Evolutionary conservation across 2,329 filamentous ascomycete species (phyloP).

Genomic region (Colletotrichum noveboracense): DNA sequence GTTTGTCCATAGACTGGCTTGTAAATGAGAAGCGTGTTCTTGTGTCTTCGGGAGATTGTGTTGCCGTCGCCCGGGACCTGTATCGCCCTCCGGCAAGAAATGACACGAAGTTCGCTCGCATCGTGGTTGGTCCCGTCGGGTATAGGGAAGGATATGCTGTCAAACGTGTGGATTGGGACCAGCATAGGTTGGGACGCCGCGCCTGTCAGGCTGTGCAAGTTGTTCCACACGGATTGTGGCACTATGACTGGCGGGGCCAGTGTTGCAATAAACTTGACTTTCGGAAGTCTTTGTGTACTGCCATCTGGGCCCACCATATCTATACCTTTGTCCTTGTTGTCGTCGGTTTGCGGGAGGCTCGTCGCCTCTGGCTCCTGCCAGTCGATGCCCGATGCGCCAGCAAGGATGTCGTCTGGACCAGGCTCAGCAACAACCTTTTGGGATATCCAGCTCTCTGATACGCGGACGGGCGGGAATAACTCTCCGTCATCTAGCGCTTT

Average conservation of each 20-base stretch:
- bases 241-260: slow-evolving; percentile 78
- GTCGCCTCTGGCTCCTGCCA: slow-evolving; percentile 77
- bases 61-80: slow-evolving; percentile 41
- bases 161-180: slow-evolving; percentile 53
- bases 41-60: slow-evolving; percentile 44
- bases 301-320: slow-evolving; percentile 54
- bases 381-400: slow-evolving; percentile 53
- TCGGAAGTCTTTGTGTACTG: slow-evolving; percentile 62
- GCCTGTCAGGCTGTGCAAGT: slow-evolving; percentile 65
- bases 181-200: slow-evolving; percentile 45
- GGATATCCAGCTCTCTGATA: slow-evolving; percentile 78
- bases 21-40: slow-evolving; percentile 71
- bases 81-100: slow-evolving; percentile 54
- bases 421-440: slow-evolving; percentile 61
- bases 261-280: slow-evolving; percentile 76
- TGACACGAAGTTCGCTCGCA: slow-evolving; percentile 61
- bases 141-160: slow-evolving; percentile 63
- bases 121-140: slow-evolving; percentile 54
- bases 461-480: slow-evolving; percentile 65
- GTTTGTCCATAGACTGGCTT: slow-evolving; percentile 75
- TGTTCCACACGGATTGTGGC: slow-evolving; percentile 66
- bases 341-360: slow-evolving; percentile 53
- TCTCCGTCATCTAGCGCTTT: slow-evolving; percentile 47
- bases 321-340: slow-evolving; percentile 56
- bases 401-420: slow-evolving; percentile 45